Conservation (phyloP, 805 yeast genomes). For the Ogataea degrootiae region DNA sequence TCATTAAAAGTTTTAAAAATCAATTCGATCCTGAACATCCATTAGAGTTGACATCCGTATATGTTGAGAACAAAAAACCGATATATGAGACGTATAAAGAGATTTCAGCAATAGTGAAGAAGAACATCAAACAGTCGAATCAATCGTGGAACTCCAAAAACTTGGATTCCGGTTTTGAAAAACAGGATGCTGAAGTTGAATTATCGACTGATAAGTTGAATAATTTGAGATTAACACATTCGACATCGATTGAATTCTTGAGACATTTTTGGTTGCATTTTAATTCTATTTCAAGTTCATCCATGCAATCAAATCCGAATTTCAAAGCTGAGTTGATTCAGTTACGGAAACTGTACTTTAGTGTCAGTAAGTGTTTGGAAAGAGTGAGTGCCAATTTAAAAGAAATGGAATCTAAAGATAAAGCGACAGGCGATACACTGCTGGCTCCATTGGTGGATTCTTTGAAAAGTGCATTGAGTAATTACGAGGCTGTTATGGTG, state of each 20-base stretch:
- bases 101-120: slow-evolving; percentile 43
- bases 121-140: slow-evolving; percentile 50
- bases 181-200: slow-evolving; percentile 30
- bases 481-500: slow-evolving; percentile 39
- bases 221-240: slow-evolving; percentile 55
- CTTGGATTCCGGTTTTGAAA: slow-evolving; percentile 14
- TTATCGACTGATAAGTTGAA: slow-evolving; percentile 31
- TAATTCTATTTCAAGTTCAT: slow-evolving; percentile 31
- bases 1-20: slow-evolving; percentile 17
- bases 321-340: slow-evolving; percentile 28
- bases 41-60: slow-evolving; percentile 23
- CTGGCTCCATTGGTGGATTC: slow-evolving; percentile 43
- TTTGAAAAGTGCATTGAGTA: slow-evolving; percentile 40
- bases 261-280: slow-evolving; percentile 71
- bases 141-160: slow-evolving; percentile 34
- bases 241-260: slow-evolving; percentile 70
- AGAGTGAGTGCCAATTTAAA: slow-evolving; percentile 34
- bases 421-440: slow-evolving; percentile 14
- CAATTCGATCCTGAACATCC: slow-evolving; percentile 17
- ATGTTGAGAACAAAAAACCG: slow-evolving; percentile 25
- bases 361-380: slow-evolving; percentile 43
- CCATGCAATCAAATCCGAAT: slow-evolving; percentile 26
- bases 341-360: slow-evolving; percentile 42
- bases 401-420: slow-evolving; percentile 13
- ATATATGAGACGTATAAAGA: slow-evolving; percentile 41